phyloP scores from a whole-genome alignment of 768 basidiomycete species.

The Trichaptum fuscoviolaceum region DNA sequence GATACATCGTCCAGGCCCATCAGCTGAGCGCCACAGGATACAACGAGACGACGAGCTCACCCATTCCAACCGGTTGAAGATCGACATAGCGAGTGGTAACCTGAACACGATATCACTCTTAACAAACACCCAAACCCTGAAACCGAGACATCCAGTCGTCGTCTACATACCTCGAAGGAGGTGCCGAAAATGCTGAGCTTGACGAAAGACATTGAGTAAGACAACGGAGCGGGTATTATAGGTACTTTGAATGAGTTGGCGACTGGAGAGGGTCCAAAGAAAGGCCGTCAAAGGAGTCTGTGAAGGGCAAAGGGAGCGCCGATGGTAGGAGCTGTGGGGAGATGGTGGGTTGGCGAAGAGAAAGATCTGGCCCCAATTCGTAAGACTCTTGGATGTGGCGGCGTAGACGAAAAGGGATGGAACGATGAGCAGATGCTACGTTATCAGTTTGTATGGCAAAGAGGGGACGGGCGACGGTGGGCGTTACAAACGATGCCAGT shows the following conservation, averaged over 20 bases:
- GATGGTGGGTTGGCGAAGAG: constrained; percentile 1
- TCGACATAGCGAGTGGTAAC: constrained; percentile 99
- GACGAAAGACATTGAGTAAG: constrained; percentile 75
- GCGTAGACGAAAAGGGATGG: neutral
- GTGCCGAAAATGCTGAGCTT: constrained; percentile 99
- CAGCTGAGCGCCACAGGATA: constrained; percentile 17
- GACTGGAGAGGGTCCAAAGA: no score
- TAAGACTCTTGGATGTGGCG: neutral
- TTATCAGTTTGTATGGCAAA: neutral
- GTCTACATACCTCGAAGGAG: constrained; percentile 75
- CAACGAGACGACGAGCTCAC: constrained; percentile 39
- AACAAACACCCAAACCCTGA: neutral
- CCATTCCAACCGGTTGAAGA: constrained; percentile 99
- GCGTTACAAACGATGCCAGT: neutral
- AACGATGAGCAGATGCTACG: neutral
- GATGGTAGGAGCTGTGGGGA: neutral
- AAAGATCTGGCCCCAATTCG: neutral
- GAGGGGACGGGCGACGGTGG: no score
- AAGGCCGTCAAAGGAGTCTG: neutral
- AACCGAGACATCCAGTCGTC: constrained; percentile 8
- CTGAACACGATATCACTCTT: constrained; percentile 36
- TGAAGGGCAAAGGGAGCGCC: neutral
- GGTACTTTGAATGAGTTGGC: neutral
- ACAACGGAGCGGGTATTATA: neutral
- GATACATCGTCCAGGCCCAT: constrained; percentile 4